A percentile compares a stretch with the other conserved stretches of the same genome.
Conservation (phyloP, 257 asterid genomes). For the Capsicum chinense region DNA sequence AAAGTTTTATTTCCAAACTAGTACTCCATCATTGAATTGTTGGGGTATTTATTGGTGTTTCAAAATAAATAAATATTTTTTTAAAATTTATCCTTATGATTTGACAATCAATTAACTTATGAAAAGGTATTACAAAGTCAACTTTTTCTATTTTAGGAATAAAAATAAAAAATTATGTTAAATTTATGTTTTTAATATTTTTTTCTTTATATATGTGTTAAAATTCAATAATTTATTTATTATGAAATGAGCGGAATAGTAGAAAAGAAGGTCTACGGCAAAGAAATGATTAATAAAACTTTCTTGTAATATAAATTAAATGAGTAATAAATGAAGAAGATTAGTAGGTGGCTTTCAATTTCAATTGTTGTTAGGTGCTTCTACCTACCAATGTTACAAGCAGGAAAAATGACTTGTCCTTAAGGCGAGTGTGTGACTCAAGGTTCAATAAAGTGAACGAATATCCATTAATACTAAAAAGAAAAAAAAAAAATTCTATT, state of each 20-base stretch:
- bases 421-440: not conserved
- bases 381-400: not conserved
- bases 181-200: too few species aligned
- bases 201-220: too few species aligned
- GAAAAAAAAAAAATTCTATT: too few species aligned
- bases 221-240: too few species aligned
- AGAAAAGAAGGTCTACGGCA: not conserved
- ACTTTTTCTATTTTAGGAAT: too few species aligned
- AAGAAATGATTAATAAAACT: not conserved
- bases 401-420: not conserved
- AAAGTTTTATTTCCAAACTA: not conserved
- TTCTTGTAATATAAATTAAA: not conserved
- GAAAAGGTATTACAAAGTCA: too few species aligned
- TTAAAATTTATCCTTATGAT: too few species aligned
- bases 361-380: not conserved
- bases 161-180: too few species aligned
- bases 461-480: not conserved
- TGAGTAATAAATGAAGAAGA: not conserved
- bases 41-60: too few species aligned
- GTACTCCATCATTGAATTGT: too few species aligned
- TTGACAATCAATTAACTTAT: too few species aligned
- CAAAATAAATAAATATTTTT: too few species aligned
- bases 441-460: not conserved
- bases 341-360: constrained; percentile 30
- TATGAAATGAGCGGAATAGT: not conserved